Evolutionary conservation across 306 rosid species (phyloP), one percentile per base, ranked within the genome.

Genomic region (Pyrus pyrifolia): DNA sequence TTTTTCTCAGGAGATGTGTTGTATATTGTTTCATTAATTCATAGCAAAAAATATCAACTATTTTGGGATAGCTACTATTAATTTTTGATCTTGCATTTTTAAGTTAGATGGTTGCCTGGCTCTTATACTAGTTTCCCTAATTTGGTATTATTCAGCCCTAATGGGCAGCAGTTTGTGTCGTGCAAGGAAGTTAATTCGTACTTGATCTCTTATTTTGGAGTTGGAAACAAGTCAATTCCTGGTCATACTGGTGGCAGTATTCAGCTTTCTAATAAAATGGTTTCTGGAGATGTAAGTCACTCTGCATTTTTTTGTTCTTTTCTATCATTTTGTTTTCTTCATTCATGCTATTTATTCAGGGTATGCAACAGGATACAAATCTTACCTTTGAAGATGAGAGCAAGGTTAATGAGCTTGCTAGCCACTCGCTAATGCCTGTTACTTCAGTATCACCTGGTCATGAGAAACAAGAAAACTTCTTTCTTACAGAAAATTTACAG

Each of bases 151-250:
- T 88, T 74, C 91, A 92, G 97, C 84, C 96, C 97, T 86, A 78
- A 83, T 81, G 97, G 97, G 84, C 83, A 30, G 76, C 87, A 89
- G 83, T 92, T 92, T 85, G 86, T 79, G 78, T 86, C 96, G 1
- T 89, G 76, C 90, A 87, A 89, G 87, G 93, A 89, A 74, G 90
- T 83, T 69, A 87, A 87, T 76, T 81, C 91, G 23, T 76, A 83
- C 89, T 79, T 89, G 90, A 80, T 79, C 53, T 78, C 92, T 65
- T 76, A 72, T 81, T 70, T 29, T 61, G 85, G 83, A 59, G 73
- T 70, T 58, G 53, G 71, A 63, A 69, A 57, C 79, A 65, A 78
- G 59, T 42, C 72, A 57, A 82, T 80, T 68, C 81, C 86, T 76
- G 63, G 67, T 79, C 88, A 46, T 71, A 45, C 75, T 46, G 85